Evolutionary conservation across 352 stramenopile species (phyloP), one percentile per base, ranked within the genome.

Genomic region (Phytophthora pini): DNA sequence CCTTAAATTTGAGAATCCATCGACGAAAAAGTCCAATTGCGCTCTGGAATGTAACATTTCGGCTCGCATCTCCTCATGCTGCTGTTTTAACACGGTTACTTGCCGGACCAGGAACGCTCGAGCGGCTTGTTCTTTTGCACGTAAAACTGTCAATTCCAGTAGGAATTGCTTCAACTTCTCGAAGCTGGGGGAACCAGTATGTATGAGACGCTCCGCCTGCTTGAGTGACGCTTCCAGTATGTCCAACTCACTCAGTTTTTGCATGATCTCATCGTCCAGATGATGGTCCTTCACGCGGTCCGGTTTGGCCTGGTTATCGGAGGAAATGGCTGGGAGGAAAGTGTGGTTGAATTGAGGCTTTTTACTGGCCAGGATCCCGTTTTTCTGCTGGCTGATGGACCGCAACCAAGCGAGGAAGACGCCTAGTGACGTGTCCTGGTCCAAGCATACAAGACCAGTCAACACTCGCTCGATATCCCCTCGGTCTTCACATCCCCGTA

Each of bases 101-200:
- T 89, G 83, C 52, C 79, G 63, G 29, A 91, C 65, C 22, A 92
- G 73, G 39, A 88, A 87, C 1, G 49, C 62, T 9, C 83, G 75
- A 10, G 79, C 65, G 22, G 82, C 74, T n/a, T 87, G 72, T 43
- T 94, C 85, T 54, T 89, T 90, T 1, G 65, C 48, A 1, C 85
- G 71, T 32, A 94, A 58, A 48, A 76, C 50, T 1, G 85, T 86
- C 41, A 94, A 48, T 31, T 80, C 76, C 22, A 91, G 56, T 10
- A 94, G 50, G 58, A 94, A 94, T 27, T 57, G 47, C 56, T 94
- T 92, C 39, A 94, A 70, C 54, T 92, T 94, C 15, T 94, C 81
- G 48, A 92, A 92, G n/a, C 67, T 79, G 2, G 82, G 80, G 1
- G 74, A 60, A 0, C 85, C 85, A 0, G 66, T 82, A 51, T 94